Evolutionary conservation across 2,329 filamentous ascomycete genomes (phyloP).

Genomic region (Hypoxylon sp.): DNA sequence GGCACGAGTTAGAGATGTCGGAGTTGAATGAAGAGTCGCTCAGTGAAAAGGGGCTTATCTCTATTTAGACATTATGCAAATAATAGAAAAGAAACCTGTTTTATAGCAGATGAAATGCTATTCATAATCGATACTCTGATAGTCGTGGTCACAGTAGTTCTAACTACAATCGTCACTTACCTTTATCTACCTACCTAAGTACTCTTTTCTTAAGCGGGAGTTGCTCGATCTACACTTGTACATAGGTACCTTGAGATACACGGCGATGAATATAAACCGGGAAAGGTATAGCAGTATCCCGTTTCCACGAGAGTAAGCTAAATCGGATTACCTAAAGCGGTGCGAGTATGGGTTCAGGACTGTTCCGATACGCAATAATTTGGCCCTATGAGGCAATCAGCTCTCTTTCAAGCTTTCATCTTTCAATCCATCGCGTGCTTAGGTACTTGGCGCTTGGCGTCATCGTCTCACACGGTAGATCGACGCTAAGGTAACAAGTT

Average conservation of each 20-base stretch:
- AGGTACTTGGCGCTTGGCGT: conserved; percentile 6
- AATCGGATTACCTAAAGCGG: background rate
- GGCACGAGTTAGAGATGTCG: background rate
- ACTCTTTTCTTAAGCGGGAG: too few species aligned
- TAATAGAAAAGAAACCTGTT: too few species aligned
- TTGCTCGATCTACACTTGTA: too few species aligned
- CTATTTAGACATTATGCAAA: background rate
- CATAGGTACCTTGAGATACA: too few species aligned
- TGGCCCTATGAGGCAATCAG: background rate
- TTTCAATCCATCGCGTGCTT: background rate
- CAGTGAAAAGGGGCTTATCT: conserved; percentile 21
- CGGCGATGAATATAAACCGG: too few species aligned
- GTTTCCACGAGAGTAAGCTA: background rate
- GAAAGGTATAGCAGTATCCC: too few species aligned
- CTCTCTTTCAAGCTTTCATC: background rate
- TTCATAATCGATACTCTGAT: too few species aligned
- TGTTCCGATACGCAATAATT: background rate
- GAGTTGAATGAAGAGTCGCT: background rate
- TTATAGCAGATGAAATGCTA: too few species aligned
- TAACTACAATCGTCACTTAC: too few species aligned
- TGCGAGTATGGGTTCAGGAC: background rate
- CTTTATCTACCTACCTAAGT: too few species aligned
- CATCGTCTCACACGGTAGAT: conserved; percentile 4
- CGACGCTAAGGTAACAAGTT: background rate
- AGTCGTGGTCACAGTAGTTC: too few species aligned